Base-by-base conservation (phyloP, 805 yeast genomes). In the Saccharomycopsis schoenii region DNA sequence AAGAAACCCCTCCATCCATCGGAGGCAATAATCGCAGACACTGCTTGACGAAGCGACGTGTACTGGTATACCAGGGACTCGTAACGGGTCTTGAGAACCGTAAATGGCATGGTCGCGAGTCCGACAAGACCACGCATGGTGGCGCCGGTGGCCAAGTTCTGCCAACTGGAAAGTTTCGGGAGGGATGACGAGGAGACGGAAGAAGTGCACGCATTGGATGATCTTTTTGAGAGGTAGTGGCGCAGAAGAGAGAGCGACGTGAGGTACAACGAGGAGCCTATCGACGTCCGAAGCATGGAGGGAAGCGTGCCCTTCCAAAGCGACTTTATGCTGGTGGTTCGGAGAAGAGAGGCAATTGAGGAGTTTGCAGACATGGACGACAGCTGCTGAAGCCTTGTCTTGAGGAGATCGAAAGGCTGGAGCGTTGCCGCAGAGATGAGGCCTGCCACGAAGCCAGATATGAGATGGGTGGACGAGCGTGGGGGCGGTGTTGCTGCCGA, bases 241-340 rank as follows among this genome's bases (percentile, higher is more conserved):
- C 98, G 76, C 60, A 84, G 74, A 4, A 78, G 66, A 62, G 90
- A 87, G 60, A 94, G 74, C 15, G 86, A 78, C 0, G 97, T 80
- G 59, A 94, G 77, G 68, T 94, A 94, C 40, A 94, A 73, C 0
- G 94, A 97, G 52, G 96, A 87, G 0, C 99, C 99, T 12, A 89
- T 76, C 0, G 97, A 89, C 0, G 97, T 93, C 62, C 99, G 78
- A 29, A 93, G 67, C 0, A 96, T 91, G 21, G 97, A 89, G 0
- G 99, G 97, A 43, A 91, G 68, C 0, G 97, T 93, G 0, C 99
- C 99, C 60, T 97, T 79, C 99, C 99, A 94, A 47, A 92, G 76
- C 58, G 85, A 83, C 56, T 70, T 71, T 1, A 41, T 24, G 34
- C 47, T 55, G 5, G 25, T 55, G 21, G 41, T 55, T 10, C 17